Percentiles rank a stretch among this genome's conserved stretches.
Evolutionary conservation across 2,329 filamentous ascomycete species (phyloP).

Genomic region (Colletotrichum theobromicola): DNA sequence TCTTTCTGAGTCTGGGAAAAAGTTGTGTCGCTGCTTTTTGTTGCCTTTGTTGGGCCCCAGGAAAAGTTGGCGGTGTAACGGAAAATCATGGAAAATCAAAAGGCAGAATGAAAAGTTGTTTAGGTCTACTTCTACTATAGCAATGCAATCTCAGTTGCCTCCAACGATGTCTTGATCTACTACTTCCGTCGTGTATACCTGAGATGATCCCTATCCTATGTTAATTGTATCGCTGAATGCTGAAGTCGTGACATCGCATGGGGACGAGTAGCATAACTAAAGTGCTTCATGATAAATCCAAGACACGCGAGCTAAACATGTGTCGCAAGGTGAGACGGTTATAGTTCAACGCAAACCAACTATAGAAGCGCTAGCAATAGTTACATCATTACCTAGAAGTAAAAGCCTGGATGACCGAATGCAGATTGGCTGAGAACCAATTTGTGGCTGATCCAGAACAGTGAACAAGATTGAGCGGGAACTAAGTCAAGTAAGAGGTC

Average conservation of each 20-base stretch:
- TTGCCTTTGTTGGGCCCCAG: not conserved
- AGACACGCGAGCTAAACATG: no score
- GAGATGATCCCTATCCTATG: no score
- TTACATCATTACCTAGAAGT: no score
- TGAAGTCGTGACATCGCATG: no score
- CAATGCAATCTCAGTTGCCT: slow-evolving; percentile 6
- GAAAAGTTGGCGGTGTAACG: not conserved
- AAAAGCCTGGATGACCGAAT: no score
- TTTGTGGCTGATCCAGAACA: rapidly evolving
- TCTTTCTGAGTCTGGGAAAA: not conserved
- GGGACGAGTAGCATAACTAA: no score
- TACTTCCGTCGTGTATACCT: no score
- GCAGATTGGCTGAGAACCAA: rapidly evolving
- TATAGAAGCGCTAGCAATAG: no score
- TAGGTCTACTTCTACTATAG: not conserved
- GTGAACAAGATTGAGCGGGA: not conserved
- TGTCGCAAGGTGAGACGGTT: no score
- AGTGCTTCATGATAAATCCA: no score
- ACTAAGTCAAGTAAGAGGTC: not conserved
- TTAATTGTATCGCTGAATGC: rapidly evolving
- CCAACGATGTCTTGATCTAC: rapidly evolving
- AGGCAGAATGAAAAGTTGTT: slow-evolving; percentile 3
- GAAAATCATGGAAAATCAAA: not conserved
- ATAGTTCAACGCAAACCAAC: no score
- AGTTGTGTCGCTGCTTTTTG: not conserved